Evolutionary conservation across 495 filamentous ascomycete genomes (phyloP).

Genomic region (Daldinia grandis): DNA sequence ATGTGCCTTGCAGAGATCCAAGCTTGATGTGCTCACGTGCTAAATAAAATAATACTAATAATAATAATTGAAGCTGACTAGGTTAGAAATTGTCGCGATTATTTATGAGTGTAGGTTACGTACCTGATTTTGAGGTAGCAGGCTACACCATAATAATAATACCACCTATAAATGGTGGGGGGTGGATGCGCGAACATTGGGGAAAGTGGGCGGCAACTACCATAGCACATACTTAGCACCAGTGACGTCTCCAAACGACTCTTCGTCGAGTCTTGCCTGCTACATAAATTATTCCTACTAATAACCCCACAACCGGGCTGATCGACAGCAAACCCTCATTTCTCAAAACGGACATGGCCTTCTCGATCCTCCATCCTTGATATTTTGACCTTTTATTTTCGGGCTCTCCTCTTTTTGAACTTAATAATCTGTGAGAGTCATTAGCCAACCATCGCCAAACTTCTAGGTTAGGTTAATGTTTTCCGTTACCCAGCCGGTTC

Average conservation of each 20-base stretch:
- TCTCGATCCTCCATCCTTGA: conserved; percentile 27
- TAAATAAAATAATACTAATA: too few species aligned
- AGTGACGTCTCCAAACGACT: conserved; percentile 30
- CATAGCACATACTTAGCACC: conserved; percentile 12
- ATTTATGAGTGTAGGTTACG: background rate
- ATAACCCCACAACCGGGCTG: conserved; percentile 34
- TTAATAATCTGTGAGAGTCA: background rate
- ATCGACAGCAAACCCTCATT: conserved; percentile 41
- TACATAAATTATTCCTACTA: conserved; percentile 7
- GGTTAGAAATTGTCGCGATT: conserved; percentile 9
- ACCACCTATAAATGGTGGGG: background rate
- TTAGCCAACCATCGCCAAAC: background rate
- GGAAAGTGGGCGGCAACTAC: background rate
- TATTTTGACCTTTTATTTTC: conserved; percentile 7
- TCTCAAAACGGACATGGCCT: conserved; percentile 24
- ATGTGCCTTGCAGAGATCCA: background rate
- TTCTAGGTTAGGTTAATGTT: background rate
- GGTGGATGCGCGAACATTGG: conserved; percentile 11
- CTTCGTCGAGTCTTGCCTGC: conserved; percentile 12
- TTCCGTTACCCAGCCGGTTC: conserved; percentile 1
- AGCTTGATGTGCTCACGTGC: conserved; percentile 11
- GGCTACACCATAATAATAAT: too few species aligned
- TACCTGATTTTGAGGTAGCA: conserved; percentile 4
- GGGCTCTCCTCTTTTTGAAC: background rate
- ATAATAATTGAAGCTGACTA: background rate